Base-by-base conservation (phyloP, 2,329 filamentous ascomycete genomes). In the Talaromyces verruculosus region DNA sequence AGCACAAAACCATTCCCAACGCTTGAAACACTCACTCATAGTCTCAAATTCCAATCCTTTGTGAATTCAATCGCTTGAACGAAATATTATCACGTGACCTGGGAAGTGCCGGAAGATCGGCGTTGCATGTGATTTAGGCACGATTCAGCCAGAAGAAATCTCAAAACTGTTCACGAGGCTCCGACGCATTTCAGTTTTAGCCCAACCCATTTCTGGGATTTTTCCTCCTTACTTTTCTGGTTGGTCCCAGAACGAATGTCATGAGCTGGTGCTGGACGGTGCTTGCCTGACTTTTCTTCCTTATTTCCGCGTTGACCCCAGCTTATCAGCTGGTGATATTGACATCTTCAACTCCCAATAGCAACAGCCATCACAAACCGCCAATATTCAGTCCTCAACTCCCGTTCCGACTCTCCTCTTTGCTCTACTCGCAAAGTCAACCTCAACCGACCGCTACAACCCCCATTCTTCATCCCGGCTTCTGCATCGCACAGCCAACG, bases 361-460 rank as follows among this genome's bases (percentile, higher is more conserved):
- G 19, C 66, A 39, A 58, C 37, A 53, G 17, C 28, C 45, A 17
- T 8, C 11, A 55, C 35, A 43, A 70, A 59, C 69, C 69, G 74
- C 76, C 76, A 78, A 69, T 72, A 78, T 79, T 78, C 61, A 73
- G 72, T 74, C 71, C 68, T 68, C 70, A 67, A 67, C 65, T 68
- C 71, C 58, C 30, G 41, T 55, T 49, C 68, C 68, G 41, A 64
- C 69, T 8, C 66, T 70, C 65, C 63, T 68, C 63, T 69, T 65
- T 65, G 71, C 71, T 68, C 68, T 70, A 68, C 66, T 71, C 69
- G 68, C 72, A 69, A 70, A 51, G 30, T 35, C 61, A 41, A 22
- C 33, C 1, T 37, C 41, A 1, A 5, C 55, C 5, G 55, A 49
- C 25, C 11, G 39, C 17, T 53, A 8, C n/a, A 30, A 8, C 49